phyloP scores from a whole-genome alignment of 805 yeast species.

The Saccharomycodes ludwigii region DNA sequence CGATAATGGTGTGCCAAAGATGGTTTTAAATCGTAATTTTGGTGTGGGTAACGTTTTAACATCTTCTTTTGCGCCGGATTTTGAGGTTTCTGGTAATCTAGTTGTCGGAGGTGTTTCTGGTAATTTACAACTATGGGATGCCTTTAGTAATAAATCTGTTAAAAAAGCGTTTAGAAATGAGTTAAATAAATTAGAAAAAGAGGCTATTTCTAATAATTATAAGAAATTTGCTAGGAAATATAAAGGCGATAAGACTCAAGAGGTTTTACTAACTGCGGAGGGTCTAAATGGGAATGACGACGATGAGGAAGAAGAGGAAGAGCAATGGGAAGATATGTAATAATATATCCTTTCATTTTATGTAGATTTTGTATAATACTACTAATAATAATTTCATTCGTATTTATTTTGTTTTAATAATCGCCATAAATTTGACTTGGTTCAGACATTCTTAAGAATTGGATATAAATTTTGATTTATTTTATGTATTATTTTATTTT shows the following conservation, averaged over 20 bases:
- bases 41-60: constrained; percentile 89
- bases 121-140: constrained; percentile 86
- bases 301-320: constrained; percentile 36
- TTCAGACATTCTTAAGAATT: constrained; percentile 1
- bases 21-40: constrained; percentile 84
- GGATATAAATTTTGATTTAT: neutral
- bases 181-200: constrained; percentile 38
- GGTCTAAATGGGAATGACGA: constrained; percentile 51
- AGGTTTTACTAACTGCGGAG: constrained; percentile 48
- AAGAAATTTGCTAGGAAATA: constrained; percentile 67
- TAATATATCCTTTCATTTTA: constrained; percentile 2
- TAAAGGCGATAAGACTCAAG: constrained; percentile 32
- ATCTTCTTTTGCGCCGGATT: constrained; percentile 73
- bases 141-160: constrained; percentile 69
- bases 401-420: no score
- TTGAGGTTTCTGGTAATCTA: constrained; percentile 73
- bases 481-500: no score
- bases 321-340: constrained; percentile 16
- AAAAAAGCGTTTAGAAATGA: constrained; percentile 55
- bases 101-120: constrained; percentile 81
- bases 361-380: neutral
- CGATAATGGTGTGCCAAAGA: constrained; percentile 43
- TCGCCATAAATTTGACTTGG: no score
- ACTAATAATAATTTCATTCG: constrained; percentile 1
- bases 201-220: constrained; percentile 35